Conservation (phyloP, 495 filamentous ascomycete genomes). For the Cetradonia linearis region DNA sequence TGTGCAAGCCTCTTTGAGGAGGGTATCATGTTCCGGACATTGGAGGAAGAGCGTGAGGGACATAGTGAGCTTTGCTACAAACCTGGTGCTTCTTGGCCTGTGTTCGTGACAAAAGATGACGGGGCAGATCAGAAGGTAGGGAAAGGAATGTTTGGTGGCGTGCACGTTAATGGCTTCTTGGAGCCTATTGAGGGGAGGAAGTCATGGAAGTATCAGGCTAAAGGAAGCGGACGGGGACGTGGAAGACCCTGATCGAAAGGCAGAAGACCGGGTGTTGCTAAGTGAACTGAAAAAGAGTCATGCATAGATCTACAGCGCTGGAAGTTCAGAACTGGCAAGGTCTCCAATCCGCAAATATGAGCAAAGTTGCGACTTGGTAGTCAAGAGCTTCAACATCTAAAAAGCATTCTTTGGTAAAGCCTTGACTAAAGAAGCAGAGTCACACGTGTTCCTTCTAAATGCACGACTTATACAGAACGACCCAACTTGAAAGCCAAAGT, state of each 20-base stretch:
- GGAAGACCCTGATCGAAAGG: neutral
- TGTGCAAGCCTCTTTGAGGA: conserved; percentile 63
- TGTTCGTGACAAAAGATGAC: neutral
- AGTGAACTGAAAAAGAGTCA: neutral
- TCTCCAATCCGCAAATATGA: neutral
- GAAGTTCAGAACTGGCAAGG: neutral
- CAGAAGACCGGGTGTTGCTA: neutral
- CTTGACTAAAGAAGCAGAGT: neutral
- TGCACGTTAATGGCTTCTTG: conserved; percentile 32
- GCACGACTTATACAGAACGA: neutral
- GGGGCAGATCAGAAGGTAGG: conserved; percentile 9
- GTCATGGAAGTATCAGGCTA: conserved; percentile 22
- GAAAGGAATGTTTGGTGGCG: conserved; percentile 23
- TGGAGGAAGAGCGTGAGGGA: conserved; percentile 35
- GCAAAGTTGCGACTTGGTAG: neutral
- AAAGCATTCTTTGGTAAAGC: neutral
- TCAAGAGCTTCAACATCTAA: neutral
- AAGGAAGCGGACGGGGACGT: conserved; percentile 1
- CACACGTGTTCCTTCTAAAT: neutral
- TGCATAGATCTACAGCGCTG: neutral
- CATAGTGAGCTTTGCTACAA: conserved; percentile 1
- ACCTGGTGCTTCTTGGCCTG: neutral
- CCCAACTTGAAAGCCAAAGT: neutral
- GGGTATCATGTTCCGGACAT: conserved; percentile 48
- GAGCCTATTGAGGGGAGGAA: conserved; percentile 25